Percentiles rank a stretch among this genome's conserved stretches.
Conservation (phyloP, 805 yeast genomes). For the Yarrowia yakushimensis region DNA sequence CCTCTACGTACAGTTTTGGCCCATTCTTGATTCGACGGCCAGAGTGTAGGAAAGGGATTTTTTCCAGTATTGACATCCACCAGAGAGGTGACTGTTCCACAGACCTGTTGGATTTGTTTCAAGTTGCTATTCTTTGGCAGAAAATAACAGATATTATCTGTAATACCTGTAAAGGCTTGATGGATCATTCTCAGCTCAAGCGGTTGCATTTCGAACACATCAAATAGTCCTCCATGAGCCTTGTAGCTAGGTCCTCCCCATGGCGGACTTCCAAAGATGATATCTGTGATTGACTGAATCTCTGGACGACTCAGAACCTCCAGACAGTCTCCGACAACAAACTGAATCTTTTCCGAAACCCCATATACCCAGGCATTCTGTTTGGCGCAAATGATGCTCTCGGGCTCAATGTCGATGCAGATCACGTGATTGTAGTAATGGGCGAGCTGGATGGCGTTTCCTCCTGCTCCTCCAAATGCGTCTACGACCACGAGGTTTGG, state of each 20-base stretch:
- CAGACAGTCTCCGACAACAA: slow-evolving; percentile 49
- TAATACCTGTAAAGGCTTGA: slow-evolving; percentile 22
- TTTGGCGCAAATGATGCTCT: slow-evolving; percentile 32
- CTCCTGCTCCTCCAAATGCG: slow-evolving; percentile 85
- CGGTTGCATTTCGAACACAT: slow-evolving; percentile 24
- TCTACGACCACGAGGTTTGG: slow-evolving; percentile 47
- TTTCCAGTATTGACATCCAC: not conserved
- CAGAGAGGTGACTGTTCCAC: not conserved
- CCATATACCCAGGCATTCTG: slow-evolving; percentile 66
- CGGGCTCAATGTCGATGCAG: slow-evolving; percentile 33
- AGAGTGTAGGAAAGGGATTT: not conserved
- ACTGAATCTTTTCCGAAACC: slow-evolving; percentile 49
- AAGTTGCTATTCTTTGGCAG: slow-evolving; percentile 32
- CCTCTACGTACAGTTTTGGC: not conserved
- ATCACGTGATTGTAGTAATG: slow-evolving; percentile 38
- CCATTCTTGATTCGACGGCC: not conserved
- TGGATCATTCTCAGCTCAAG: slow-evolving; percentile 27
- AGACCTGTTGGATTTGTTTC: slow-evolving; percentile 25
- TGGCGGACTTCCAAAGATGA: slow-evolving; percentile 74
- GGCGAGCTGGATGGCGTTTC: slow-evolving; percentile 73
- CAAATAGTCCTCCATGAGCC: slow-evolving; percentile 26
- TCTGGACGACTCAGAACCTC: slow-evolving; percentile 30
- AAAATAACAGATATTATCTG: slow-evolving; percentile 29
- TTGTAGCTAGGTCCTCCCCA: slow-evolving; percentile 79
- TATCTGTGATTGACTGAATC: slow-evolving; percentile 40